Percentiles rank a stretch among this genome's conserved stretches.
Evolutionary conservation across 768 basidiomycete genomes (phyloP).

Genomic region (Mrakia gelida): DNA sequence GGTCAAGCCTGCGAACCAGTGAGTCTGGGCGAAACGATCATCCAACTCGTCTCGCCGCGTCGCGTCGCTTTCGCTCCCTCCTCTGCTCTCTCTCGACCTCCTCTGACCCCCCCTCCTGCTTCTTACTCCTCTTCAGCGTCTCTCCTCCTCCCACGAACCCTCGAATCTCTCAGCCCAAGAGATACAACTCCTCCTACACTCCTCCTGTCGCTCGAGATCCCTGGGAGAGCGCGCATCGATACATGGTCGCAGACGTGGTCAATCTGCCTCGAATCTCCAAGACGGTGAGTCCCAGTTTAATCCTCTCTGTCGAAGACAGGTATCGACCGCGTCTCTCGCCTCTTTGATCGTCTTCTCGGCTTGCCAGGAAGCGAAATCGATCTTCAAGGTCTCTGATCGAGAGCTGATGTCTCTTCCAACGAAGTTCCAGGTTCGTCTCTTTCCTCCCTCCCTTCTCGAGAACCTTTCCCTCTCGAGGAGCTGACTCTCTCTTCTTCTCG

Average conservation of each 20-base stretch:
- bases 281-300: background rate
- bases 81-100: background rate
- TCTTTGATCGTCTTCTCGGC: too few relatives aligned
- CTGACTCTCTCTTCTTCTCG: too few relatives aligned
- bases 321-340: too few relatives aligned
- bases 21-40: background rate
- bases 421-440: background rate
- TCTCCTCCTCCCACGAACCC: background rate
- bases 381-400: background rate
- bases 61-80: background rate
- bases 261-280: background rate
- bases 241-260: background rate
- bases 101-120: too few relatives aligned
- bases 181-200: too few relatives aligned
- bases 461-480: background rate
- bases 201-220: background rate
- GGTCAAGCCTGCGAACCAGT: background rate
- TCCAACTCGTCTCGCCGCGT: background rate
- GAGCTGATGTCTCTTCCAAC: background rate
- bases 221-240: background rate
- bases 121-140: background rate
- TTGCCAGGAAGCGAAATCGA: background rate
- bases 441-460: background rate
- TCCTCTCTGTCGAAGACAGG: too few relatives aligned
- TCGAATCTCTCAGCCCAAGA: background rate